Conservation (phyloP, 2,329 filamentous ascomycete species). For the Fusarium tanahbumbuense region DNA sequence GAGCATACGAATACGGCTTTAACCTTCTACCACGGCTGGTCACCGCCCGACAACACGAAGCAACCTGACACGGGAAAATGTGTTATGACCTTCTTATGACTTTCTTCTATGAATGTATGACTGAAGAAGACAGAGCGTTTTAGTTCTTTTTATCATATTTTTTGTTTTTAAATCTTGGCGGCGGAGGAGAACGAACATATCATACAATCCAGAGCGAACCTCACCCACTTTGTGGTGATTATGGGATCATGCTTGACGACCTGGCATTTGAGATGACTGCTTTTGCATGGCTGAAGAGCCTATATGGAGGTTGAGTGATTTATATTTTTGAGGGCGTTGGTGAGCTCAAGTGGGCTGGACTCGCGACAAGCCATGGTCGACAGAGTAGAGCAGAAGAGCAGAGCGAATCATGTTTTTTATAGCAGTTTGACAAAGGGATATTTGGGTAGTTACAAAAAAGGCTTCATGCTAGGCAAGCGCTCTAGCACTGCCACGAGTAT, state of each 20-base stretch:
- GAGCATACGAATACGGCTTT: conserved; percentile 44
- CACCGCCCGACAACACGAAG: conserved; percentile 50
- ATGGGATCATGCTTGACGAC: conserved; percentile 50
- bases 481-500: conserved; percentile 41
- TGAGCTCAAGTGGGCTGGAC: conserved; percentile 49
- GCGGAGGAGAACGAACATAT: conserved; percentile 32
- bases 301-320: conserved; percentile 45
- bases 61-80: conserved; percentile 50
- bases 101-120: conserved; percentile 57
- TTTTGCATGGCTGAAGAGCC: conserved; percentile 45
- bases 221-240: conserved; percentile 41
- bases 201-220: conserved; percentile 43
- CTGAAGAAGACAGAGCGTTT: conserved; percentile 53
- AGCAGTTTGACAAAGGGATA: conserved; percentile 41
- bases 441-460: conserved; percentile 46
- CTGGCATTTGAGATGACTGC: conserved; percentile 47
- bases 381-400: conserved; percentile 39
- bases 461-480: conserved; percentile 43
- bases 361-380: conserved; percentile 37
- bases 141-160: conserved; percentile 46
- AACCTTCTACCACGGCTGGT: conserved; percentile 51
- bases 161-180: conserved; percentile 35
- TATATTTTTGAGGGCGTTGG: conserved; percentile 45
- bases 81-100: conserved; percentile 54
- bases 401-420: conserved; percentile 40